A percentile compares a stretch with the other conserved stretches of the same genome.
Conservation (phyloP, 2,329 filamentous ascomycete species). For the Cladosporium sp. region DNA sequence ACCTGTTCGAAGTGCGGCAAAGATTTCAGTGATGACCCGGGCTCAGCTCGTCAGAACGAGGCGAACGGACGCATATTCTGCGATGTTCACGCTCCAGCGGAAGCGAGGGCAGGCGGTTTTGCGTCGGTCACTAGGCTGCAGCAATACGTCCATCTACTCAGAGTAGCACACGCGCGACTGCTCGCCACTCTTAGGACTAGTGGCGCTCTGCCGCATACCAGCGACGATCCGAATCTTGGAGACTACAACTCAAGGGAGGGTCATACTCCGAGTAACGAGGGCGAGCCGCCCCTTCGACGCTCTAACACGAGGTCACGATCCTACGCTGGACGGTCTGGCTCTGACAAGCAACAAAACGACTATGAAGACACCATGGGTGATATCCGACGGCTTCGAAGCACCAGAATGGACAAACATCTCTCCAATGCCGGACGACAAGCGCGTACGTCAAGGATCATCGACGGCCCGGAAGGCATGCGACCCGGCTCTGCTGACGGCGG, state of each 20-base stretch:
- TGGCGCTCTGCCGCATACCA: slow-evolving; percentile 67
- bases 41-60: slow-evolving; percentile 65
- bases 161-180: slow-evolving; percentile 83
- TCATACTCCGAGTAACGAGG: slow-evolving; percentile 44
- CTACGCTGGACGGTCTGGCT: slow-evolving; percentile 55
- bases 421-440: slow-evolving; percentile 90
- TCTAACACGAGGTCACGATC: slow-evolving; percentile 66
- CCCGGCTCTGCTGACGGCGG: slow-evolving; percentile 63
- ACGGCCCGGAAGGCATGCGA: slow-evolving; percentile 69
- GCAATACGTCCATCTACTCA: slow-evolving; percentile 88
- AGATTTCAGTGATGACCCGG: slow-evolving; percentile 62
- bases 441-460: slow-evolving; percentile 84
- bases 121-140: slow-evolving; percentile 76
- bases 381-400: slow-evolving; percentile 84
- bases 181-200: slow-evolving; percentile 79
- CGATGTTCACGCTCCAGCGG: slow-evolving; percentile 39
- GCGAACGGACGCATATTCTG: slow-evolving; percentile 67
- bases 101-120: slow-evolving; percentile 57
- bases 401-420: slow-evolving; percentile 85
- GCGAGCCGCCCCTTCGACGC: slow-evolving; percentile 47
- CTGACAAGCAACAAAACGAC: slow-evolving; percentile 57
- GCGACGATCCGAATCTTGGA: slow-evolving; percentile 63
- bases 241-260: slow-evolving; percentile 63
- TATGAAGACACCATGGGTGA: slow-evolving; percentile 96
- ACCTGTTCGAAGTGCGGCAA: slow-evolving; percentile 62